Percentiles rank a stretch among this genome's conserved stretches.
Evolutionary conservation across 164 flowering plant genomes (phyloP).

Genomic region (Malania oleifera): DNA sequence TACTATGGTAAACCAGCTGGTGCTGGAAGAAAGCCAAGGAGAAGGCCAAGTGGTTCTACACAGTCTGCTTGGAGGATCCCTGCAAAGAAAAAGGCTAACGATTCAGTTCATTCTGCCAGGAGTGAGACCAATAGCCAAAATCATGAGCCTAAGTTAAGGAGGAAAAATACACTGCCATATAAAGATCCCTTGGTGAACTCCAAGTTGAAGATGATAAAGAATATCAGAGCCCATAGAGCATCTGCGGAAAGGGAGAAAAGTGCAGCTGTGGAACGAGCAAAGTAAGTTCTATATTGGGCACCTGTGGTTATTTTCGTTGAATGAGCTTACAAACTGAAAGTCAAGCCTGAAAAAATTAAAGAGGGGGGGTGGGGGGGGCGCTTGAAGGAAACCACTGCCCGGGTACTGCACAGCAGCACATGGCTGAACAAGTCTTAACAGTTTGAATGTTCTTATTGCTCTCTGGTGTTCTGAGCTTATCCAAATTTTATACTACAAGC

Average conservation of each 20-base stretch:
- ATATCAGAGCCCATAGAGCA: conserved; percentile 71
- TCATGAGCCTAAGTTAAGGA: conserved; percentile 23
- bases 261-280: conserved; percentile 77
- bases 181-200: conserved; percentile 74
- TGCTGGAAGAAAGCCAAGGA: conserved; percentile 51
- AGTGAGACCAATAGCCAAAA: conserved; percentile 20
- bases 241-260: conserved; percentile 49
- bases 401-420: not conserved
- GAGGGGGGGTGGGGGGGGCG: not conserved
- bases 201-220: conserved; percentile 86
- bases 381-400: not conserved
- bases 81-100: conserved; percentile 21
- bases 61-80: conserved; percentile 18
- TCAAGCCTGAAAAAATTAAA: not conserved
- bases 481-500: not conserved
- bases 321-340: not conserved
- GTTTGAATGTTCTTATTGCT: not conserved
- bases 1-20: conserved; percentile 57
- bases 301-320: not conserved
- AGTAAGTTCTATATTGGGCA: conserved; percentile 33
- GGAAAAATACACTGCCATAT: conserved; percentile 37
- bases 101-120: not conserved
- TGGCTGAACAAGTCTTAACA: not conserved
- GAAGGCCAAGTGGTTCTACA: conserved; percentile 29
- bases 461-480: not conserved